These are phyloP conservation scores for Leucogyrophana mollusca DNA, from an alignment of 768 basidiomycete genomes.

Conservation along the genomic window DNA sequence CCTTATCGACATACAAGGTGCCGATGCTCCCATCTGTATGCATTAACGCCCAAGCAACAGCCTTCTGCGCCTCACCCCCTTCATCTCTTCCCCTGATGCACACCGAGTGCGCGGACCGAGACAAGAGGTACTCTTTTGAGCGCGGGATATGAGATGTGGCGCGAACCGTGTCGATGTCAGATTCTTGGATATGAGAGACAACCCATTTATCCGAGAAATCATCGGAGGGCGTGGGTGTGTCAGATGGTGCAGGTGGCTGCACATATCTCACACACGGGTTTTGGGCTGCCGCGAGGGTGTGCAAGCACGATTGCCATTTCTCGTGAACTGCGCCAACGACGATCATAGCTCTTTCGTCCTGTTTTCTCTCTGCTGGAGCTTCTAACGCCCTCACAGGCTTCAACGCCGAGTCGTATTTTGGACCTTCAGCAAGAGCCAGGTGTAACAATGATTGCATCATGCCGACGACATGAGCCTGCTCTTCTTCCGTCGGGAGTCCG, in stretches of 20 bases:
- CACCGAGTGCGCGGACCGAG: conserved; percentile 17
- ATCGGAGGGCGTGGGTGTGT: not conserved
- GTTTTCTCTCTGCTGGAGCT: not conserved
- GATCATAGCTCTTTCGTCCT: conserved; percentile 12
- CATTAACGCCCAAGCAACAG: conserved; percentile 15
- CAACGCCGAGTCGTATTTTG: conserved; percentile 8
- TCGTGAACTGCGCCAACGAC: not conserved
- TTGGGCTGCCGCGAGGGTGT: conserved; percentile 1
- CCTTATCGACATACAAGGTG: conserved; percentile 7
- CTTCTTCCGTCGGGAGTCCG: conserved; percentile 4
- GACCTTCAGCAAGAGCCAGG: conserved; percentile 2
- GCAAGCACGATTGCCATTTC: conserved; percentile 5
- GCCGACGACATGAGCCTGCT: conserved; percentile 13
- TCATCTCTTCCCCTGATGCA: conserved; percentile 13
- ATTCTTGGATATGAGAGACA: conserved; percentile 1
- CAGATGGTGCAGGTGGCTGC: conserved; percentile 3
- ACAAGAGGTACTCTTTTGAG: conserved; percentile 17
- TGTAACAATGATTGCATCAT: conserved; percentile 10
- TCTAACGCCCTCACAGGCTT: not conserved
- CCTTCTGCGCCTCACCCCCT: not conserved
- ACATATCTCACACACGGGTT: not conserved
- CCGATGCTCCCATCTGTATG: conserved; percentile 21
- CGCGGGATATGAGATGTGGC: conserved; percentile 11
- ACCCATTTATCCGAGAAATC: not conserved
- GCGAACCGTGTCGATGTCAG: conserved; percentile 14